A percentile compares a stretch with the other conserved stretches of the same genome.
Evolutionary conservation across 2,329 filamentous ascomycete species (phyloP).

Genomic region (Raffaelea ambrosiae): DNA sequence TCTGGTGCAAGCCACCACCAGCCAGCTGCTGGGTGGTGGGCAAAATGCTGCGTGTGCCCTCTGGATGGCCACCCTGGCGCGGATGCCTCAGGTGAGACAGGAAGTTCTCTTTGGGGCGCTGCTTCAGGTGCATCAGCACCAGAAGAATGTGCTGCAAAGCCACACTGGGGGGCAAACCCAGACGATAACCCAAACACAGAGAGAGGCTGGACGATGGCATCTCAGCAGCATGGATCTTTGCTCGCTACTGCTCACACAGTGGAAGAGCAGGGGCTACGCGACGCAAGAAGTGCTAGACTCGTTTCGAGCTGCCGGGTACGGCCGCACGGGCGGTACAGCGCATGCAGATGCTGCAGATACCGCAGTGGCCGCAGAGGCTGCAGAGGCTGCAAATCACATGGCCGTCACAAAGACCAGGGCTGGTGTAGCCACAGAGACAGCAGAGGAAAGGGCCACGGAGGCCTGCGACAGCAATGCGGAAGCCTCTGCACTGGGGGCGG

Average conservation of each 20-base stretch:
- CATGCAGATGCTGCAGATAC: background rate
- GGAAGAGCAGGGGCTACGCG: conserved; percentile 20
- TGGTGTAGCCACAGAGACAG: too few relatives aligned
- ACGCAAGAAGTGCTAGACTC: background rate
- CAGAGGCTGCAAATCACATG: too few relatives aligned
- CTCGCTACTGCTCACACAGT: conserved; percentile 20
- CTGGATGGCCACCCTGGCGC: conserved; percentile 13
- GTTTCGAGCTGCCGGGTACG: background rate
- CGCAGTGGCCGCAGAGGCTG: background rate
- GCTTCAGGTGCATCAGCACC: conserved; percentile 6
- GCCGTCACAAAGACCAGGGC: too few relatives aligned
- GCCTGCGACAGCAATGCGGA: conserved; percentile 10
- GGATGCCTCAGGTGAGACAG: conserved; percentile 13
- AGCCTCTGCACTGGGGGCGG: conserved; percentile 15
- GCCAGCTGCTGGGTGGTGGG: background rate
- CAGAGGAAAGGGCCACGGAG: too few relatives aligned
- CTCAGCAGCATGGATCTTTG: conserved; percentile 15
- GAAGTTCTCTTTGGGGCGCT: conserved; percentile 9
- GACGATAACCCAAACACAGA: background rate
- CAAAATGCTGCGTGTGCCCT: background rate
- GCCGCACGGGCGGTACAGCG: background rate
- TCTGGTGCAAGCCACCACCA: background rate
- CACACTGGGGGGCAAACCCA: conserved; percentile 1
- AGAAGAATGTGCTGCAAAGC: background rate
- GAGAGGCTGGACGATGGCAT: background rate